Evolutionary conservation across 345 rosid species (phyloP).

Genomic region (Isatis tinctoria): DNA sequence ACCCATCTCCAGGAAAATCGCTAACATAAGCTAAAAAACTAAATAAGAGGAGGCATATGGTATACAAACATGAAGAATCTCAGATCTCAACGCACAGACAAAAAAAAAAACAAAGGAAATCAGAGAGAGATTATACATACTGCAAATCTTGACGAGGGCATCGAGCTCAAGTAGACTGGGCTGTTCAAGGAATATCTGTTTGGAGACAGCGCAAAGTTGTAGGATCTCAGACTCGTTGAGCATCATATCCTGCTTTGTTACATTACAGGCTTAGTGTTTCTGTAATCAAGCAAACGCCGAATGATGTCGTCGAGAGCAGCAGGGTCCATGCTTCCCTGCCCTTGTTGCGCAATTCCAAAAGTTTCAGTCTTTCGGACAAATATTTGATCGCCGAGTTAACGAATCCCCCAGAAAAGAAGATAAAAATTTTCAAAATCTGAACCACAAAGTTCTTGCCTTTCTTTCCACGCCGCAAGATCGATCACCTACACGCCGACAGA

Average conservation of each 20-base stretch:
- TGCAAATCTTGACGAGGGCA: conserved; percentile 89
- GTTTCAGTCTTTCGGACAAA: too few species aligned
- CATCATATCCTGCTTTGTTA: conserved; percentile 66
- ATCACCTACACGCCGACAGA: too few species aligned
- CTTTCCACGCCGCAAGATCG: too few species aligned
- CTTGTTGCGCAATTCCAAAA: conserved; percentile 17
- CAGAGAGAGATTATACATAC: conserved; percentile 24
- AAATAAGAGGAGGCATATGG: neutral
- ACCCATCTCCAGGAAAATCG: neutral
- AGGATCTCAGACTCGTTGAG: conserved; percentile 78
- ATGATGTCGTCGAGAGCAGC: conserved; percentile 26
- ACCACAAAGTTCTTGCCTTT: too few species aligned
- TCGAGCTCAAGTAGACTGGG: conserved; percentile 77
- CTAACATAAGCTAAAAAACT: neutral
- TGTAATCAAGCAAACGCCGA: conserved; percentile 16
- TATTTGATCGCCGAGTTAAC: too few species aligned
- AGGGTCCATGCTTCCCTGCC: conserved; percentile 29
- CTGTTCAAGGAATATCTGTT: conserved; percentile 68
- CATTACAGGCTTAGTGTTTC: conserved; percentile 24
- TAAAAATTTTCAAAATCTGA: too few species aligned
- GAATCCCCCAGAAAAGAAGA: too few species aligned
- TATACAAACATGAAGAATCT: neutral
- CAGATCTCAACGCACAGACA: conserved; percentile 3
- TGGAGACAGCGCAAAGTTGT: conserved; percentile 56
- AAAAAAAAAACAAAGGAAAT: neutral